Evolutionary conservation across 1,284 basidiomycete species (phyloP), one percentile per base, ranked within the genome.

Genomic region (Kalmanozyma brasiliensis): DNA sequence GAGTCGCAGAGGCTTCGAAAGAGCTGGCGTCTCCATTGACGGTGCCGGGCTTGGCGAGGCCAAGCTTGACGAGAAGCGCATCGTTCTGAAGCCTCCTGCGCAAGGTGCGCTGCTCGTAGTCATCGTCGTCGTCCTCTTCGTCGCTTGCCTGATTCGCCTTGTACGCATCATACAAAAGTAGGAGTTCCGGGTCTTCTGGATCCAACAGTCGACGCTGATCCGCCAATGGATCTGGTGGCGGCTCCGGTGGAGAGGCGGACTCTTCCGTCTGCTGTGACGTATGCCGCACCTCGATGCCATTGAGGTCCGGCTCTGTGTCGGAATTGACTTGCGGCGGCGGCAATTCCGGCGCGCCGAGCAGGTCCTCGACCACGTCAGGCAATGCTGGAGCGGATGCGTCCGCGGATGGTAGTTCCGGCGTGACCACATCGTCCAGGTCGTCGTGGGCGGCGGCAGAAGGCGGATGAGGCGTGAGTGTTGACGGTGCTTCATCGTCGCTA

Each of bases 91-190:
- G 60, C 13, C 66, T 32, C 35, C 65, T 70, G 24, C 66, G 52
- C 11, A 53, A 49, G 11, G 66, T 60, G 26, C 55, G 52, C 46
- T 61, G 35, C 34, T 73, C 70, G 49, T 73, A 73, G 19, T 52
- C 35, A 33, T 73, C 65, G n/a, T 64, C 55, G 14, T 64, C 56
- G 8, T 60, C 56, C 13, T 57, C 66, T 14, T 30, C 30, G 20
- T 60, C 61, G 45, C 52, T 57, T 3, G 22, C 46, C 13, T 53
- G 49, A 20, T 58, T 56, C 0, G 48, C 52, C 10, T 49, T 59
- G 43, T 64, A 47, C 19, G 63, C 45, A 19, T 69, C 61, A 19
- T 66, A 66, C 22, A 58, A 35, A 16, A 43, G 51, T 20, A 56
- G 47, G 43, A 66, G 41, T n/a, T 61, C 44, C 14, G 56, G 42